Conservation (phyloP, 2,329 filamentous ascomycete genomes). For the Diaporthe capsici region DNA sequence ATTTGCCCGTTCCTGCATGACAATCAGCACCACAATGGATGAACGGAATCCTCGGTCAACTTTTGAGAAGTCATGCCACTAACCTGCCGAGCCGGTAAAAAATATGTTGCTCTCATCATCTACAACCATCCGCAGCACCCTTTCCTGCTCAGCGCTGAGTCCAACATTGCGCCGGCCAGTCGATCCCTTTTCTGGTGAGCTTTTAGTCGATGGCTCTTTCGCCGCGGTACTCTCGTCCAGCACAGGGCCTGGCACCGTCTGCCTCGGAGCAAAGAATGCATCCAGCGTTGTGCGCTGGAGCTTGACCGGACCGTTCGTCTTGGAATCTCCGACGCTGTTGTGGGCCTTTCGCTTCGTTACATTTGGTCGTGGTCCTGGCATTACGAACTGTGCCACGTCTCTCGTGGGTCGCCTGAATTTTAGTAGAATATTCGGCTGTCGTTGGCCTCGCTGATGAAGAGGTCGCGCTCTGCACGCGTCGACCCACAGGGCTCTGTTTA, state of each 20-base stretch:
- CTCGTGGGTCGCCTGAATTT: background rate
- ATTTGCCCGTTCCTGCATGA: slow-evolving; percentile 77
- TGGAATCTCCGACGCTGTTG: background rate
- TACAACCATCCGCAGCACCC: slow-evolving; percentile 76
- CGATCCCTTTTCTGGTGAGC: too few species aligned
- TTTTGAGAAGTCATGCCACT: background rate
- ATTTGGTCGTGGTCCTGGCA: background rate
- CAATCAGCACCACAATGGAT: background rate
- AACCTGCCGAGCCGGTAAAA: slow-evolving; percentile 77
- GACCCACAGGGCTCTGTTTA: slow-evolving; percentile 26
- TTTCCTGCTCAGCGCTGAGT: slow-evolving; percentile 78
- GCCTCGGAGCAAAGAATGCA: slow-evolving; percentile 24
- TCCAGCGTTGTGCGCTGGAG: slow-evolving; percentile 6
- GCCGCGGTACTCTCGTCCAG: rapidly evolving
- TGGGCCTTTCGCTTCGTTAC: slow-evolving; percentile 4
- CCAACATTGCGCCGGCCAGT: background rate
- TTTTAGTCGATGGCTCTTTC: background rate
- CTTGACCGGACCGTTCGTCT: background rate
- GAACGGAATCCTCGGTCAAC: rapidly evolving
- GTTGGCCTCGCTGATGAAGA: background rate
- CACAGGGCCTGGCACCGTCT: background rate
- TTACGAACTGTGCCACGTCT: background rate
- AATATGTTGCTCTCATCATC: slow-evolving; percentile 79
- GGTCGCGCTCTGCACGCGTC: slow-evolving; percentile 27
- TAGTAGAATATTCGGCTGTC: background rate